Evolutionary conservation across 2,329 filamentous ascomycete species (phyloP).

Genomic region (Lasiodiplodia sp.): DNA sequence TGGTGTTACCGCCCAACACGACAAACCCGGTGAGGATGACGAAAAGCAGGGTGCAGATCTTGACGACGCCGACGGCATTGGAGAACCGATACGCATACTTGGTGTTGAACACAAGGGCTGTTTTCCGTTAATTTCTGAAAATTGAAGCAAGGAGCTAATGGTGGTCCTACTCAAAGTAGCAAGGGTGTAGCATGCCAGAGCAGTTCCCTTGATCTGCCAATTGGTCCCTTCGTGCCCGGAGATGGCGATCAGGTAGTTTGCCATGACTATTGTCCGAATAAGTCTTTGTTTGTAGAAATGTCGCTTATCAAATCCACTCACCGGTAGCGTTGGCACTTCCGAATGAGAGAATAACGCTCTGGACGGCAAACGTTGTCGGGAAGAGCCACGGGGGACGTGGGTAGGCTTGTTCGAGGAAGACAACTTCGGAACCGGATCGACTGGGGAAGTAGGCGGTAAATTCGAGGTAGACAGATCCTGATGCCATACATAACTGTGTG

Average conservation of each 20-base stretch:
- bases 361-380: conserved; percentile 63
- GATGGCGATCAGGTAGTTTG: conserved; percentile 68
- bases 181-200: conserved; percentile 68
- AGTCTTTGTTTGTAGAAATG: not conserved
- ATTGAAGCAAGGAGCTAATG: not conserved
- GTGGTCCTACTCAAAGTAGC: conserved; percentile 60
- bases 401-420: conserved; percentile 73
- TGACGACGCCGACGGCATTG: conserved; percentile 50
- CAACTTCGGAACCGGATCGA: conserved; percentile 70
- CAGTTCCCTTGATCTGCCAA: conserved; percentile 74
- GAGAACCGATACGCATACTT: conserved; percentile 63
- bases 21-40: conserved; percentile 47
- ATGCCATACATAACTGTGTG: conserved; percentile 42
- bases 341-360: conserved; percentile 69
- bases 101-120: conserved; percentile 61
- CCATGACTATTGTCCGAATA: conserved; percentile 55
- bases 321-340: conserved; percentile 70
- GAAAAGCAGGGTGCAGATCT: conserved; percentile 46
- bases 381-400: conserved; percentile 70
- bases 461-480: conserved; percentile 68
- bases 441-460: conserved; percentile 71
- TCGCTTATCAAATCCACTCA: conserved; percentile 32
- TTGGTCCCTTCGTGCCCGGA: conserved; percentile 57
- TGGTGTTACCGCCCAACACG: conserved; percentile 39
- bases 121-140: not conserved